Evolutionary conservation across 2,329 filamentous ascomycete species (phyloP), one percentile per base, ranked within the genome.

Genomic region (Macrophomina pseudophaseolina): DNA sequence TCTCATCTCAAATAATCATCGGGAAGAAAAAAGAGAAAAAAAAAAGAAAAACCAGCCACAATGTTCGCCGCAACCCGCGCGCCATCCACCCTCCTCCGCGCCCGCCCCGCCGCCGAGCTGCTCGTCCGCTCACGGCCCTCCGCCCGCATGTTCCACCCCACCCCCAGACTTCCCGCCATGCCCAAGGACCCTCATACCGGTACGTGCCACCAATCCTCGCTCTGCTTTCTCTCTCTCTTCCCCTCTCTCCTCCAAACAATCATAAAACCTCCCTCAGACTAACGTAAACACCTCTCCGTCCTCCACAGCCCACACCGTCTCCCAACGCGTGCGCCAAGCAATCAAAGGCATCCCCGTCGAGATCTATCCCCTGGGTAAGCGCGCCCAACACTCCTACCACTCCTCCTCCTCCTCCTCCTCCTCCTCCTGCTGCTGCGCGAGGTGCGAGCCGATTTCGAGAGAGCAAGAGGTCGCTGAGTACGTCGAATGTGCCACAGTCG

Each of bases 331-430:
- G 35, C 28, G 46, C 14, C 33, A 40, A 32, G 54, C 32, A 28
- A 8, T 40, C 53, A 66, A 59, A 46, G 46, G 28, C 44, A 60
- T 66, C 35, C 64, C 64, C 14, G 44, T 66, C 23, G 64, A 66
- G 9, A 66, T 66, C 35, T 66, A 66, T 38, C 64, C 64, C n/a
- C 46, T 66, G 14, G 42, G 53, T 52, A 59, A 62, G 58, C 56
- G 30, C 6, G 56, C 53, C 53, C 53, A 42, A 18, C 53, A 42
- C 23, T 16, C 53, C 33, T 58, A 35, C 32, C 2, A 35, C 33
- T 42, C 40, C 28, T 16, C 18, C 38, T 3, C 14, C 7, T 8
- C 40, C 28, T n/a, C n/a, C 33, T 42, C 40, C 28, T 16, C 18
- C 38, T 3, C 14, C 7, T 8, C 40, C 28, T n/a, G n/a, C n/a